phyloP scores from a whole-genome alignment of 106 monocot species.

The Alisma plantagoaquatica region DNA sequence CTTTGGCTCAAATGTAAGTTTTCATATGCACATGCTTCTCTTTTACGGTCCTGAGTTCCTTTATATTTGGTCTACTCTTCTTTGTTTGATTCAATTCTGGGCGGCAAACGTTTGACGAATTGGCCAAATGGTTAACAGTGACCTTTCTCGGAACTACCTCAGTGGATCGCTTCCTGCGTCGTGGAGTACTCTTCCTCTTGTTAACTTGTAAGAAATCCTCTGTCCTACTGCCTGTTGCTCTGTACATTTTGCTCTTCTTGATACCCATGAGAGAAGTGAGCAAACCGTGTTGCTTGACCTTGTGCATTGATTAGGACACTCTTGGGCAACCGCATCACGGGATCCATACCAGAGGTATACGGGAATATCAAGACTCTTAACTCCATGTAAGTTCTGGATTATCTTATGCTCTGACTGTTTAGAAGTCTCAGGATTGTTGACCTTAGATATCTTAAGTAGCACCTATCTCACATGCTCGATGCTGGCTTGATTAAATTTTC shows the following conservation, averaged over 20 bases:
- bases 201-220: constrained; percentile 12
- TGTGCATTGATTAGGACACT: constrained; percentile 10
- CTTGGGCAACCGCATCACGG: constrained; percentile 13
- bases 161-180: constrained; percentile 12
- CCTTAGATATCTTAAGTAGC: too few species aligned
- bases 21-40: too few species aligned
- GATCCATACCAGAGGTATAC: constrained; percentile 14
- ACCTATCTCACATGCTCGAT: too few species aligned
- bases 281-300: too few species aligned
- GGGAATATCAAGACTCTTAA: constrained; percentile 6
- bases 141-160: constrained; percentile 21
- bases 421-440: too few species aligned
- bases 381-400: constrained; percentile 11
- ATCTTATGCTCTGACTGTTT: too few species aligned
- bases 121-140: too few species aligned
- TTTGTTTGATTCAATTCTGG: too few species aligned
- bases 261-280: not conserved
- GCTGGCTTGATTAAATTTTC: not conserved
- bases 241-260: not conserved
- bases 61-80: too few species aligned
- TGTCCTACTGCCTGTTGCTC: too few species aligned
- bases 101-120: too few species aligned
- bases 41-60: too few species aligned
- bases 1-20: constrained; percentile 15
- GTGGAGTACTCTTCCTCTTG: constrained; percentile 13